Base-by-base conservation (phyloP, 2,329 filamentous ascomycete species). In the Colletotrichum incanum region DNA sequence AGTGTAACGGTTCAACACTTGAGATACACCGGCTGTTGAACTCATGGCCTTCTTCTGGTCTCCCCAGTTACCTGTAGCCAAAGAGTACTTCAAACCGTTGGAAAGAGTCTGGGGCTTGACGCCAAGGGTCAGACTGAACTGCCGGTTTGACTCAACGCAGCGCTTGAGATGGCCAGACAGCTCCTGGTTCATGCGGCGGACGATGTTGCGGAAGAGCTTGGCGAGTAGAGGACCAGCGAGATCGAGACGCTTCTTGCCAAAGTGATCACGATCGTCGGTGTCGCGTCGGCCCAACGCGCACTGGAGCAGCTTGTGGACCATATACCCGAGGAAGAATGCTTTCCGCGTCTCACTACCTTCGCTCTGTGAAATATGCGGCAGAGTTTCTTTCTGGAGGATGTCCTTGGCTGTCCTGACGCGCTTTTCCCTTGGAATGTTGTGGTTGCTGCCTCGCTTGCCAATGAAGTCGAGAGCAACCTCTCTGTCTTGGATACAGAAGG, bases 41-140 rank as follows among this genome's bases (percentile, higher is more conserved):
- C 93, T 96, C 77, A 94, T 93, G 26, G 96, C 95, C 86, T 98
- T 99, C 89, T 98, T 99, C 86, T 99, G 96, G 76, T 99, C 96
- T 79, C 96, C 97, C 97, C 96, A 99, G 84, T 99, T 99, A 76
- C 96, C 96, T 18, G 96, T 99, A 34, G 96, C 96, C 74, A 99
- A 87, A 64, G 96, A 98, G 84, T 99, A 99, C 81, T 98, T 98
- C 76, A 99, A 85, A 61, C 96, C 96, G 79, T 96, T 97, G 26
- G 95, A 97, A 76, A 99, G 88, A 26, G 96, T 98, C 74, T 92
- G 93, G 28, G 93, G 92, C 85, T 98, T 98, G 79, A 98, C 93
- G 76, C 95, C 96, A 71, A 98, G 90, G 18, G 94, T 94, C 52
- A 98, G 86, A 75, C 96, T 96, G 85, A 99, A 98, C 74, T 97